Percentiles rank a stretch among this genome's conserved stretches.
phyloP scores from a whole-genome alignment of 2,329 filamentous ascomycete genomes.

The Colletotrichum horii region DNA sequence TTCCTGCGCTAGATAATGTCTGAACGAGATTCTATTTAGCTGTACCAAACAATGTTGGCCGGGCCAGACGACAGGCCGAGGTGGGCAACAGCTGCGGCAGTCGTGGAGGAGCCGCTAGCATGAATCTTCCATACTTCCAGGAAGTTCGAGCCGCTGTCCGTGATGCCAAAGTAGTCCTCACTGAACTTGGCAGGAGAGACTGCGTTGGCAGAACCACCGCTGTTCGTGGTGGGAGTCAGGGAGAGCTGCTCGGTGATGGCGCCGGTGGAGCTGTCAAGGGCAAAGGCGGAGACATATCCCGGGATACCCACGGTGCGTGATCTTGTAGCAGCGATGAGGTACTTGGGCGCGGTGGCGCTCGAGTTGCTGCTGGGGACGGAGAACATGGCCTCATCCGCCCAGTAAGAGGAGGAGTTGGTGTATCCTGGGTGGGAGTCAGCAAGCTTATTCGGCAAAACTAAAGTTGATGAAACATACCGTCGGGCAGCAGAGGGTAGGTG shows the following conservation, averaged over 20 bases:
- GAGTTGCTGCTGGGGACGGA: neutral
- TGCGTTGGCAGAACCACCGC: constrained; percentile 39
- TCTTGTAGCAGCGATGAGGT: constrained; percentile 4
- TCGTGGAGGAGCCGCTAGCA: constrained; percentile 7
- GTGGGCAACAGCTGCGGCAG: neutral
- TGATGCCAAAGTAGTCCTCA: constrained; percentile 35
- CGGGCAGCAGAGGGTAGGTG: constrained; percentile 20
- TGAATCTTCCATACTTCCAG: constrained; percentile 38
- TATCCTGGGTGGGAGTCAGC: neutral
- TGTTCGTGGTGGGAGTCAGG: constrained; percentile 32
- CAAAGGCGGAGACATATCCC: constrained; percentile 39
- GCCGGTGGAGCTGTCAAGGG: constrained; percentile 27
- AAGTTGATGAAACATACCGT: neutral
- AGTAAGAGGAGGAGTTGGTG: constrained; percentile 10
- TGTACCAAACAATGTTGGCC: constrained; percentile 14
- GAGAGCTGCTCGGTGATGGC: constrained; percentile 33
- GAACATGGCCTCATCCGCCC: constrained; percentile 8
- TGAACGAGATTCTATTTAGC: neutral
- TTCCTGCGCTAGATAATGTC: neutral
- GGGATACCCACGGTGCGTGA: constrained; percentile 20
- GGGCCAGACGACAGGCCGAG: neutral
- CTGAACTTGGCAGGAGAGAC: constrained; percentile 35
- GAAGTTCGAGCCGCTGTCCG: constrained; percentile 38
- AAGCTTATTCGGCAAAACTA: neutral
- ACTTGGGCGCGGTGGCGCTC: neutral